Evolutionary conservation across 345 rosid genomes (phyloP).

Genomic region (Pelargonium nanum): DNA sequence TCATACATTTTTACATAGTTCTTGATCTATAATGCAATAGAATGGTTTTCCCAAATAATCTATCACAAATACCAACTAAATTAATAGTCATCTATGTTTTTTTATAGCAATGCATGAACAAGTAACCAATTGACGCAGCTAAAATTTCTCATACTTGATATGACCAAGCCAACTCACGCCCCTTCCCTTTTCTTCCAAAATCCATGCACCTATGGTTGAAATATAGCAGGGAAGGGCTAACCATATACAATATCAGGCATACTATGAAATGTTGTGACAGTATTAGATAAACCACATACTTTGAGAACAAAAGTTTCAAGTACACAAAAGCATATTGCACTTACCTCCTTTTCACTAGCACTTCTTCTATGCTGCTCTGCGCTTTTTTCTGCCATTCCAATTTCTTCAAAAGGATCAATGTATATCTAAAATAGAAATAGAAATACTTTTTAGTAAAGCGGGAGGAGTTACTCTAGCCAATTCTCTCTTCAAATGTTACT

Average conservation of each 20-base stretch:
- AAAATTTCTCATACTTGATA: background rate
- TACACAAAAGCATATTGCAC: background rate
- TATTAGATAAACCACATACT: slow-evolving; percentile 5
- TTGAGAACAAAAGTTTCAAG: background rate
- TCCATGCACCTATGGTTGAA: background rate
- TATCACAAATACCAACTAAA: background rate
- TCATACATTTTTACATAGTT: too few species aligned
- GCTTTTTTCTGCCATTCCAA: slow-evolving; percentile 55
- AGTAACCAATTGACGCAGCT: background rate
- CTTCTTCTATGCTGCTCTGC: slow-evolving; percentile 87
- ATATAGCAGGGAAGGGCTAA: background rate
- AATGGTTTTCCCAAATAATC: background rate
- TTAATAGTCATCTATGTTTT: background rate
- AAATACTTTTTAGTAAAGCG: slow-evolving; percentile 1
- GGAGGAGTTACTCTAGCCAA: background rate
- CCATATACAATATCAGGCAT: background rate
- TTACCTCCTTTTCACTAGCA: slow-evolving; percentile 80
- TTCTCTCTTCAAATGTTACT: background rate
- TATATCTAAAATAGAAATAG: slow-evolving; percentile 30
- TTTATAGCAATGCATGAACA: background rate
- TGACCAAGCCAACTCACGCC: background rate
- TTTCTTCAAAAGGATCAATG: slow-evolving; percentile 84
- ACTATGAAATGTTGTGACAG: background rate
- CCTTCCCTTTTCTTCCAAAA: background rate
- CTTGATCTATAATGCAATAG: too few species aligned